A percentile compares a stretch with the other conserved stretches of the same genome.
Conservation (phyloP, 2,329 filamentous ascomycete genomes). For the Didymosphaeria variabile region DNA sequence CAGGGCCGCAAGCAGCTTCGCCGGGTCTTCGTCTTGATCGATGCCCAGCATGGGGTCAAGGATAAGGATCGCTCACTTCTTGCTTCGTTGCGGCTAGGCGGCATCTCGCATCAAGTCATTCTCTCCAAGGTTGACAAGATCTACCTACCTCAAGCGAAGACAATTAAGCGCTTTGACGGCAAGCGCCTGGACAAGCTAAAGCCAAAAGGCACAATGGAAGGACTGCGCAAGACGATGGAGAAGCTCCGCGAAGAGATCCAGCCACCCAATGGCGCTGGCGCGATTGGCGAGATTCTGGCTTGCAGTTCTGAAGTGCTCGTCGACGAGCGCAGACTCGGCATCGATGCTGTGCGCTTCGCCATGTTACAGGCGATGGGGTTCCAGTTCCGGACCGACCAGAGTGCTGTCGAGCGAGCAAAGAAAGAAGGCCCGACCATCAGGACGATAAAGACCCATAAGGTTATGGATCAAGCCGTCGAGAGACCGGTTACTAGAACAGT, state of each 20-base stretch:
- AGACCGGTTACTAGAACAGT: not conserved
- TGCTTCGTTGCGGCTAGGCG: slow-evolving; percentile 62
- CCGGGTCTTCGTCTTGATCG: slow-evolving; percentile 71
- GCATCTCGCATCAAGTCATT: slow-evolving; percentile 71
- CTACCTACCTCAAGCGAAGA: slow-evolving; percentile 35
- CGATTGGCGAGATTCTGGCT: slow-evolving; percentile 68
- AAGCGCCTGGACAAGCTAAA: slow-evolving; percentile 25
- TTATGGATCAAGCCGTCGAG: not conserved
- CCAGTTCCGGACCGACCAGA: slow-evolving; percentile 10
- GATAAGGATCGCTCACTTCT: slow-evolving; percentile 67
- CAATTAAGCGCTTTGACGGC: slow-evolving; percentile 26
- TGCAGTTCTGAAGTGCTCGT: slow-evolving; percentile 63
- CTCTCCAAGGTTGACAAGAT: slow-evolving; percentile 70
- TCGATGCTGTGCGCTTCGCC: slow-evolving; percentile 70
- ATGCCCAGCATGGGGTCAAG: slow-evolving; percentile 71
- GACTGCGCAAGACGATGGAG: slow-evolving; percentile 54
- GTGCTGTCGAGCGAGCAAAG: not conserved
- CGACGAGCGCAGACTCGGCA: slow-evolving; percentile 62
- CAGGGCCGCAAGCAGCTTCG: slow-evolving; percentile 68
- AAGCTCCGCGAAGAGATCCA: slow-evolving; percentile 49
- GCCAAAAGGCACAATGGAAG: slow-evolving; percentile 47
- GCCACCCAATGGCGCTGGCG: slow-evolving; percentile 43
- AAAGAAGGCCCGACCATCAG: not conserved
- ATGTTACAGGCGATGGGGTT: slow-evolving; percentile 65
- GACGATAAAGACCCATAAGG: slow-evolving; percentile 9